Base-by-base conservation (phyloP, 306 rosid genomes). In the Vigna hirtella region DNA sequence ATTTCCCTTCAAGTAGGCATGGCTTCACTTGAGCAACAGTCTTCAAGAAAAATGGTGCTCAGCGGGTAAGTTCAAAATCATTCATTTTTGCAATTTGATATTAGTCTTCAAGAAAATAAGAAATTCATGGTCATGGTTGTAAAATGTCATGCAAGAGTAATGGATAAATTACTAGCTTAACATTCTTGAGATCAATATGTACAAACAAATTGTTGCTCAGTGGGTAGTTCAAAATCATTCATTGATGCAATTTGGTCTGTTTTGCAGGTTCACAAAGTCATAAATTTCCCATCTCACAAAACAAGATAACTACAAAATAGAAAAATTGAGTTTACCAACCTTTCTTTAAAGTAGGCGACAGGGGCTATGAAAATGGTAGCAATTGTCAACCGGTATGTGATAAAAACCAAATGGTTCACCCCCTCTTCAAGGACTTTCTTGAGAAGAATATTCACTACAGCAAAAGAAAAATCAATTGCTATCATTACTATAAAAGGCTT, bases 361-460 rank as follows among this genome's bases (percentile, higher is more conserved):
- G 98, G 96, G 18, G 90, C 96, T 58, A 94, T 82, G 80, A 87
- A 90, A 82, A 94, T 83, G 69, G 94, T 66, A 58, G 98, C 85
- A 58, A 94, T 86, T 18, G 89, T 73, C 40, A 94, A 73, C 9
- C 98, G 86, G 76, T 90, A 94, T 5, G 97, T 94, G 65, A 92
- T 86, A 20, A 94, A 83, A 89, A 94, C 98, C 91, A 91, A 88
- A 82, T 85, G 98, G 88, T 90, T 88, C 85, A 91, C 88, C 71
- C 94, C 98, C 66, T 89, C 87, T 13, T 92, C 89, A 72, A 94
- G 94, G 78, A 90, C 89, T 82, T 89, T 84, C 93, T 90, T 91
- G 52, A 94, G 93, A 78, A 91, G 94, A 89, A 90, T 86, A 83
- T 94, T 94, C 86, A 89, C 90, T 7, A 77, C 28, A 6, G 98